Evolutionary conservation across 192 early-diverging fungal genomes (phyloP).

Genomic region (Backusella tuberculispora): DNA sequence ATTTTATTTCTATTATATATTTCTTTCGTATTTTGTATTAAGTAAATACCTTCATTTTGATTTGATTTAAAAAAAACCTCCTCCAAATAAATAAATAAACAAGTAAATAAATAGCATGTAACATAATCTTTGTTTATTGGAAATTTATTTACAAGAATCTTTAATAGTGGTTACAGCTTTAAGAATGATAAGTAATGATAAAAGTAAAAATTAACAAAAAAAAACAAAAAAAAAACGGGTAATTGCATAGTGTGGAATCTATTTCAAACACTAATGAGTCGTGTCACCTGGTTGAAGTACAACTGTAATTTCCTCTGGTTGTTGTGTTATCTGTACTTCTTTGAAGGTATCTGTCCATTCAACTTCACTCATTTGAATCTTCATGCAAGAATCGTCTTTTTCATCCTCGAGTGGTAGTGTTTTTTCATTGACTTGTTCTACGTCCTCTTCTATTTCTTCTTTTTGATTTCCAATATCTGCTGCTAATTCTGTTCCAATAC

Average conservation of each 20-base stretch:
- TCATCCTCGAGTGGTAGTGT: background rate
- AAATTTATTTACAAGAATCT: background rate
- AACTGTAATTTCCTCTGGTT: background rate
- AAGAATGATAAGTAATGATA: background rate
- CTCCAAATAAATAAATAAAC: conserved; percentile 5
- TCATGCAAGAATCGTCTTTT: background rate
- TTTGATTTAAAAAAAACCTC: background rate
- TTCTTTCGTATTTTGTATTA: background rate
- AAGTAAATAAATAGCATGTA: background rate
- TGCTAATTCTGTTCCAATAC: conserved; percentile 41
- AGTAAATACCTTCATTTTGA: conserved; percentile 5
- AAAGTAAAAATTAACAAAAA: background rate
- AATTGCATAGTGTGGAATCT: too few species aligned
- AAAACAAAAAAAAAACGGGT: too few species aligned
- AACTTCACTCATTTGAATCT: background rate
- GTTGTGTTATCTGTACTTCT: background rate
- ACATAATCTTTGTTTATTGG: background rate
- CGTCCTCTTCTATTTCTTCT: background rate
- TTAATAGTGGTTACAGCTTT: too few species aligned
- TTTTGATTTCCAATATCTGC: conserved; percentile 35
- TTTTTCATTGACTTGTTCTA: background rate
- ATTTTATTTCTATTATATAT: background rate
- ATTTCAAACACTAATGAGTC: too few species aligned
- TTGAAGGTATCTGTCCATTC: conserved; percentile 1
- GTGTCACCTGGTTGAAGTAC: background rate